Evolutionary conservation across 1,139 yeast species (phyloP).

Genomic region (Dujonia santamariae): DNA sequence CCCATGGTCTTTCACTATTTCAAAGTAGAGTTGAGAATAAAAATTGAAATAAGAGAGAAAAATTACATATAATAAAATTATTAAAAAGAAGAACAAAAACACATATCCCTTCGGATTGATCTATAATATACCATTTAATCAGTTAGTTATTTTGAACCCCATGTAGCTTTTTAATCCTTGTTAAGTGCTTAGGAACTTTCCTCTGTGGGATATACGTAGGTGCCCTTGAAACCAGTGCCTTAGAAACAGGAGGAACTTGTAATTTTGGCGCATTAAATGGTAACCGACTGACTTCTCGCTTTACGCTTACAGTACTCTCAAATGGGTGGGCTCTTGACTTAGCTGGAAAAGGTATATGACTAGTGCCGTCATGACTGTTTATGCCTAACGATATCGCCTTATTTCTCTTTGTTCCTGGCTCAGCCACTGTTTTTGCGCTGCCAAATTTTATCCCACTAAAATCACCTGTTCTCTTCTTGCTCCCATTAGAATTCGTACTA

Average conservation of each 20-base stretch:
- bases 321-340: too few relatives aligned
- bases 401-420: background rate
- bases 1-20: conserved; percentile 85
- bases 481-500: background rate
- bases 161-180: conserved; percentile 6
- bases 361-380: too few relatives aligned
- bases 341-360: too few relatives aligned
- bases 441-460: background rate
- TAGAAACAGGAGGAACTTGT: too few relatives aligned
- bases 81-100: background rate
- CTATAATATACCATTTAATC: too few relatives aligned
- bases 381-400: too few relatives aligned
- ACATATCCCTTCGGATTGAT: too few relatives aligned
- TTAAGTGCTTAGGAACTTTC: conserved; percentile 6
- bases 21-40: conserved; percentile 37
- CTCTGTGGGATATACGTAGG: conserved; percentile 16
- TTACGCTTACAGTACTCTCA: too few relatives aligned
- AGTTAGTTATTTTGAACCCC: background rate
- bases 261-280: too few relatives aligned
- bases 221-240: conserved; percentile 12
- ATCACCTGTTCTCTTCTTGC: background rate
- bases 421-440: background rate
- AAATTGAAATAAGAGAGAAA: background rate
- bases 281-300: too few relatives aligned
- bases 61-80: background rate